phyloP scores from a whole-genome alignment of 305 asterid species.

The Fraxinus latifolia region DNA sequence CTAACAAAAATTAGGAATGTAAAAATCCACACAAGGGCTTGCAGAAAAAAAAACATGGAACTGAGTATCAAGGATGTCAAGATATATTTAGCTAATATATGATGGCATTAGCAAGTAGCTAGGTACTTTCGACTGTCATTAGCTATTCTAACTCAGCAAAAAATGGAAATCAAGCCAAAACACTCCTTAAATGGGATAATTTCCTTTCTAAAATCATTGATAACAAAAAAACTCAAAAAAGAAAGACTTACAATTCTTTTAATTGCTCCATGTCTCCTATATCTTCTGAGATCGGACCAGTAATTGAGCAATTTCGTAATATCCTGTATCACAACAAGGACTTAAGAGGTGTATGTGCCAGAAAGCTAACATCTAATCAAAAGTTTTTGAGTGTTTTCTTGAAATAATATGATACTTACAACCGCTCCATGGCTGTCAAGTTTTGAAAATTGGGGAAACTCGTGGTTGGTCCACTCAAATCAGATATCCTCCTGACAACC shows the following conservation, averaged over 20 bases:
- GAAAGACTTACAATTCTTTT: slow-evolving; percentile 50
- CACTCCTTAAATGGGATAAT: slow-evolving; percentile 2
- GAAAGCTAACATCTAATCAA: background rate
- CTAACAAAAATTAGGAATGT: background rate
- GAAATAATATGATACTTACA: slow-evolving; percentile 50
- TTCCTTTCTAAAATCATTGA: background rate
- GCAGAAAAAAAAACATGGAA: background rate
- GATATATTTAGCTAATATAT: background rate
- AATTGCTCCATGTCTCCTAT: slow-evolving; percentile 31
- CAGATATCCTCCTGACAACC: slow-evolving; percentile 67
- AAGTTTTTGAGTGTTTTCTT: background rate
- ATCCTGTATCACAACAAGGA: slow-evolving; percentile 45
- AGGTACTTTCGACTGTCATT: background rate
- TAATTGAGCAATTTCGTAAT: slow-evolving; percentile 72
- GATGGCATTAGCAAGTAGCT: background rate
- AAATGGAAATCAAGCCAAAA: background rate
- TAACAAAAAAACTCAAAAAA: background rate
- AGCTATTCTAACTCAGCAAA: background rate
- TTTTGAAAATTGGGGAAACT: slow-evolving; percentile 51
- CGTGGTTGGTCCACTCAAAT: slow-evolving; percentile 45
- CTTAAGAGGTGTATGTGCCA: slow-evolving; percentile 11
- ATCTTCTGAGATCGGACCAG: slow-evolving; percentile 52
- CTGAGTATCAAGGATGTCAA: background rate
- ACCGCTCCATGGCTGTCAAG: slow-evolving; percentile 18
- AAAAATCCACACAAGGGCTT: background rate